Percentiles rank a stretch among this genome's conserved stretches.
phyloP scores from a whole-genome alignment of 768 basidiomycete species.

The Hygrophorus russula region DNA sequence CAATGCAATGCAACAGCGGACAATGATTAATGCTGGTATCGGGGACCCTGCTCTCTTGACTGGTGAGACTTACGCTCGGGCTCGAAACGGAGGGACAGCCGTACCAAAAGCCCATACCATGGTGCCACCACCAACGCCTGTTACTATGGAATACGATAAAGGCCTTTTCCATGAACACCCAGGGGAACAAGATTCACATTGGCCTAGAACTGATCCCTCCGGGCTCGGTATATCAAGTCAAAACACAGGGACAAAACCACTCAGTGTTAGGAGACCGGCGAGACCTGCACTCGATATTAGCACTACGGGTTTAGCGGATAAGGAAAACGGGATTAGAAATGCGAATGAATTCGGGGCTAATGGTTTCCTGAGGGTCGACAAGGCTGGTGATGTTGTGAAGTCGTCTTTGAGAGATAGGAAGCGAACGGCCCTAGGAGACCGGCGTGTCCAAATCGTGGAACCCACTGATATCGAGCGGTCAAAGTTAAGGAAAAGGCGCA shows the following conservation, averaged over 20 bases:
- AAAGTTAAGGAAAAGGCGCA: conserved; percentile 26
- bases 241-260: conserved; percentile 26
- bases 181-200: neutral
- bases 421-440: conserved; percentile 13
- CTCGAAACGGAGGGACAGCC: conserved; percentile 3
- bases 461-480: conserved; percentile 21
- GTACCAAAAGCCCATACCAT: neutral
- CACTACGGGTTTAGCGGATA: conserved; percentile 23
- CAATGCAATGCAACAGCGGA: conserved; percentile 55
- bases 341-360: neutral
- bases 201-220: neutral
- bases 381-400: conserved; percentile 21
- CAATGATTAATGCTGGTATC: conserved; percentile 11
- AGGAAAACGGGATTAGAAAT: conserved; percentile 38
- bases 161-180: neutral
- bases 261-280: conserved; percentile 26
- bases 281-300: conserved; percentile 14
- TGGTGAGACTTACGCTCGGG: conserved; percentile 5
- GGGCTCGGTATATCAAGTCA: neutral
- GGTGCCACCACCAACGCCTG: conserved; percentile 11
- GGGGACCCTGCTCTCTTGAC: conserved; percentile 11
- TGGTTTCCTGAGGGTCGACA: conserved; percentile 9
- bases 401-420: conserved; percentile 30
- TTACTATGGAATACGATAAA: conserved; percentile 2
- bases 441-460: conserved; percentile 42